Evolutionary conservation across 2,329 filamentous ascomycete genomes (phyloP).

Genomic region (Clonostachys solani): DNA sequence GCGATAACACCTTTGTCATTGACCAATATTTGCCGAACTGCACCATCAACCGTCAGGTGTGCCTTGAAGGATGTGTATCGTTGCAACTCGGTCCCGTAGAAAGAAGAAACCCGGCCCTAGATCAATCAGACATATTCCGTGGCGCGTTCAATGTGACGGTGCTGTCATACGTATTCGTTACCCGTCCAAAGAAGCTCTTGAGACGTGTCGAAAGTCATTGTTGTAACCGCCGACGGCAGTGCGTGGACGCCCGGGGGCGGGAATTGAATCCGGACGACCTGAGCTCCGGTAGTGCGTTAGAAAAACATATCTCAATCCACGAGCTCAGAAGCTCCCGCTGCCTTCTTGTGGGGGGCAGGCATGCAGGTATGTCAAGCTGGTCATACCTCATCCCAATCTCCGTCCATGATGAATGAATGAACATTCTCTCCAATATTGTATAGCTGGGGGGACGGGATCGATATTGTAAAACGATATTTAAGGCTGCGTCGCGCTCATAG

Average conservation of each 20-base stretch:
- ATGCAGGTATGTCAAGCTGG: constrained; percentile 4
- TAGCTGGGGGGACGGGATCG: constrained; percentile 13
- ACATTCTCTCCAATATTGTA: constrained; percentile 27
- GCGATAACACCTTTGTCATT: constrained; percentile 87
- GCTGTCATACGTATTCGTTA: constrained; percentile 71
- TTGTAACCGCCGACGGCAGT: constrained; percentile 67
- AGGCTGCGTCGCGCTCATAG: too few species aligned
- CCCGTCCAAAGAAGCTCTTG: constrained; percentile 93
- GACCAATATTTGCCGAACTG: constrained; percentile 83
- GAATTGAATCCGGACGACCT: constrained; percentile 80
- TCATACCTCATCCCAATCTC: constrained; percentile 64
- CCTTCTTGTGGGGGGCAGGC: not conserved
- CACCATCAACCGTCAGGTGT: constrained; percentile 68
- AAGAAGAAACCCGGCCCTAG: constrained; percentile 84
- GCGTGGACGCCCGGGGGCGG: constrained; percentile 71
- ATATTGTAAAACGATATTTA: too few species aligned
- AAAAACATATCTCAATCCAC: not conserved
- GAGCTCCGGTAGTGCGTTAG: not conserved
- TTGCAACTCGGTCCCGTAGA: constrained; percentile 80
- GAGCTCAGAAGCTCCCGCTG: not conserved
- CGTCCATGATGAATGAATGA: constrained; percentile 51
- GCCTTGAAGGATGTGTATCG: constrained; percentile 88
- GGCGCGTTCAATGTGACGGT: too few species aligned
- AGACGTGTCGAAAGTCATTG: constrained; percentile 82
- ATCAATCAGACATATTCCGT: not conserved